These are phyloP conservation scores for Umbelopsis vinacea DNA, from an alignment of 192 early-diverging fungal genomes.

Conservation along the genomic window DNA sequence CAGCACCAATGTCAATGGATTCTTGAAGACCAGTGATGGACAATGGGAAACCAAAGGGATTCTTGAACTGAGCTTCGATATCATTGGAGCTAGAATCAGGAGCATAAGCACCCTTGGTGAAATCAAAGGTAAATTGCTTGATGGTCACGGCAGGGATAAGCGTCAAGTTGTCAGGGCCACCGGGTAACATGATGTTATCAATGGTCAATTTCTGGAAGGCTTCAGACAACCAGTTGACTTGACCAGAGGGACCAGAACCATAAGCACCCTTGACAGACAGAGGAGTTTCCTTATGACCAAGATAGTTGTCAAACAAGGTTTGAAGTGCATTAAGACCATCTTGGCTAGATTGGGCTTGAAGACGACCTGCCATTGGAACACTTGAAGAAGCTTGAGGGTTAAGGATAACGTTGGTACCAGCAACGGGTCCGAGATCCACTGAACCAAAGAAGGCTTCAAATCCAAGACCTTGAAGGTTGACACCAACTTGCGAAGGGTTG, in stretches of 20 bases:
- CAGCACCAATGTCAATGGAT: slow-evolving; percentile 45
- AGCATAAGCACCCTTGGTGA: slow-evolving; percentile 49
- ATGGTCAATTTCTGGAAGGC: slow-evolving; percentile 51
- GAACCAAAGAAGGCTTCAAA: slow-evolving; percentile 49
- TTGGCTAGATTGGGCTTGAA: slow-evolving; percentile 50
- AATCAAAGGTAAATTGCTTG: slow-evolving; percentile 52
- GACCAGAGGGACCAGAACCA: slow-evolving; percentile 37
- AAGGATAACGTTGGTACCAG: slow-evolving; percentile 59
- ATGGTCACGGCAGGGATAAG: slow-evolving; percentile 46
- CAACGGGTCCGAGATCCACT: slow-evolving; percentile 50
- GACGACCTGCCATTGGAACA: slow-evolving; percentile 52
- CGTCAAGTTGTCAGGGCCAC: slow-evolving; percentile 30
- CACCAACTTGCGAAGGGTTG: slow-evolving; percentile 60
- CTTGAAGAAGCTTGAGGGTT: slow-evolving; percentile 34
- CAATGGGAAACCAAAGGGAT: slow-evolving; percentile 49
- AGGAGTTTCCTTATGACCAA: slow-evolving; percentile 39
- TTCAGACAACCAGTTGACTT: slow-evolving; percentile 41
- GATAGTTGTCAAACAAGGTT: slow-evolving; percentile 55
- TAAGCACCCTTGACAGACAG: slow-evolving; percentile 36
- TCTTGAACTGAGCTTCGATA: slow-evolving; percentile 42
- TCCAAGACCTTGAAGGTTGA: slow-evolving; percentile 50
- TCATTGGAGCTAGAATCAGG: slow-evolving; percentile 48
- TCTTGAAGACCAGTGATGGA: slow-evolving; percentile 47
- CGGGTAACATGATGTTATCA: slow-evolving; percentile 40
- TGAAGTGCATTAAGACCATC: slow-evolving; percentile 50